Evolutionary conservation across 2,329 filamentous ascomycete genomes (phyloP).

Genomic region (Scytalidium sp.): DNA sequence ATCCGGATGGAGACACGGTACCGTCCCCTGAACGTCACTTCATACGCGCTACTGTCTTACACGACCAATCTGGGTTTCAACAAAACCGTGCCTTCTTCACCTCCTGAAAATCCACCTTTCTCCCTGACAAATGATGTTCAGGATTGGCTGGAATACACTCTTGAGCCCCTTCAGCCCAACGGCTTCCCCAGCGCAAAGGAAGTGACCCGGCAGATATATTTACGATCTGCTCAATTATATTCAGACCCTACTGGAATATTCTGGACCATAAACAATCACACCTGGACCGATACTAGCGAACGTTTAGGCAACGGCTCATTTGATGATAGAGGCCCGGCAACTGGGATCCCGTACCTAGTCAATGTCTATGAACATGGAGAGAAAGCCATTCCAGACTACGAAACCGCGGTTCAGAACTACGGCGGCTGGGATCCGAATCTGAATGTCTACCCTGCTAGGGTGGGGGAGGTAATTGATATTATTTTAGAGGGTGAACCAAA

Average conservation of each 20-base stretch:
- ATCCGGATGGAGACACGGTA: constrained; percentile 40
- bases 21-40: constrained; percentile 30
- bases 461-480: constrained; percentile 42
- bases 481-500: constrained; percentile 32
- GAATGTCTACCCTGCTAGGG: constrained; percentile 34
- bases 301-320: background rate
- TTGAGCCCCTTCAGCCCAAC: constrained; percentile 15
- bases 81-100: constrained; percentile 15
- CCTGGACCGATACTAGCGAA: constrained; percentile 28
- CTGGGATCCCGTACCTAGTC: constrained; percentile 36
- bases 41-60: constrained; percentile 29
- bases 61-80: background rate
- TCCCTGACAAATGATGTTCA: constrained; percentile 14
- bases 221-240: constrained; percentile 15
- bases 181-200: constrained; percentile 23
- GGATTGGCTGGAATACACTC: constrained; percentile 21
- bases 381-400: constrained; percentile 33
- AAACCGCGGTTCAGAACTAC: constrained; percentile 32
- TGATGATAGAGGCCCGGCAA: background rate
- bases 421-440: constrained; percentile 36
- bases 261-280: constrained; percentile 25
- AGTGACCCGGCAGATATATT: constrained; percentile 32
- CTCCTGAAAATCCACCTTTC: constrained; percentile 3
- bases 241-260: constrained; percentile 1
- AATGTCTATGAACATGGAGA: constrained; percentile 35